A percentile compares a stretch with the other conserved stretches of the same genome.
phyloP scores from a whole-genome alignment of 176 grass and related monocot genomes.

The Metroxylon sagu region DNA sequence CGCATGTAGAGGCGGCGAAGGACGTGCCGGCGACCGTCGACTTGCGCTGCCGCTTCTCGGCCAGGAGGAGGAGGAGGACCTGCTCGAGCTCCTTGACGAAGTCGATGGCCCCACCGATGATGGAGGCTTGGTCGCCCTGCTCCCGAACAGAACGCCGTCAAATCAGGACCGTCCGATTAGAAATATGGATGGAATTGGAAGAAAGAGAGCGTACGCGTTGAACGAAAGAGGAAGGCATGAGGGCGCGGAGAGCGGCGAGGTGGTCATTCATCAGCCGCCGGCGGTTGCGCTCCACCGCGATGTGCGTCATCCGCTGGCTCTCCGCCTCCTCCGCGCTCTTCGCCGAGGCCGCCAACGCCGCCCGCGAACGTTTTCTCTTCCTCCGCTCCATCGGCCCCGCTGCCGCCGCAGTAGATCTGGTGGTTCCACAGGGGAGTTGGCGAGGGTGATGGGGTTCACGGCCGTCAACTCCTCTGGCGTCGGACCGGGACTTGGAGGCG shows the following conservation, averaged over 20 bases:
- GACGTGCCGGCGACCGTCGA: neutral
- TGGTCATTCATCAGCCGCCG: constrained; percentile 96
- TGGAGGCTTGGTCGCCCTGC: constrained; percentile 90
- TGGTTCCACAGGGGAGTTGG: too few species aligned
- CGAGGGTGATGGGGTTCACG: too few species aligned
- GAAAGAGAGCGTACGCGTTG: constrained; percentile 44
- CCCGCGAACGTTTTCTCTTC: constrained; percentile 36
- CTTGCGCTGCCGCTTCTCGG: constrained; percentile 20
- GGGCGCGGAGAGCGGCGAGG: constrained; percentile 59
- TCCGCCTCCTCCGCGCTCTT: constrained; percentile 77
- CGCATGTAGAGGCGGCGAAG: too few species aligned
- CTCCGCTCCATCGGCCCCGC: constrained; percentile 12
- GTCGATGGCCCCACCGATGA: constrained; percentile 83
- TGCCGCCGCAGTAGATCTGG: neutral
- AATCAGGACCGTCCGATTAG: neutral
- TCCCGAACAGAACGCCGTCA: neutral
- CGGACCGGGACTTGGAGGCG: constrained; percentile 2
- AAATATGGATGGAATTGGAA: neutral
- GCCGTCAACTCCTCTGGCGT: neutral
- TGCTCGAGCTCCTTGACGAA: constrained; percentile 96
- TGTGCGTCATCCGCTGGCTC: constrained; percentile 93
- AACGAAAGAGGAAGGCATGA: constrained; percentile 73
- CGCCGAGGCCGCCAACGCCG: constrained; percentile 21
- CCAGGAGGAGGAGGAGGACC: constrained; percentile 63
- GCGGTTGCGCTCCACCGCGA: constrained; percentile 91